phyloP scores from a whole-genome alignment of 169 alveolate genomes.

The Besnoitia besnoiti region DNA sequence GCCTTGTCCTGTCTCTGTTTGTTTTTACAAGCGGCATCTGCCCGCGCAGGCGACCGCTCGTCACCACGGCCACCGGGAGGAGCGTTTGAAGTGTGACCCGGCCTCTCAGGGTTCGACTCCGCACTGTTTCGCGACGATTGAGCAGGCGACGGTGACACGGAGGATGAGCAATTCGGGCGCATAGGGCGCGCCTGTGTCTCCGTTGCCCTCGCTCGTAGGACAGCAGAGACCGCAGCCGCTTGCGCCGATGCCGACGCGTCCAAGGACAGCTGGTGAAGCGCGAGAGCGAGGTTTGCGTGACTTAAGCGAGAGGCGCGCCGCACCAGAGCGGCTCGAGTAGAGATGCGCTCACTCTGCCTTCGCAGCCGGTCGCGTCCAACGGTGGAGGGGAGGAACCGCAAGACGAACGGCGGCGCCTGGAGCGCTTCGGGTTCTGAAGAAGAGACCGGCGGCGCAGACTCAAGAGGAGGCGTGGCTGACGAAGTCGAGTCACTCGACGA shows the following conservation, averaged over 20 bases:
- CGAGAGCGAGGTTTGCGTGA: not conserved
- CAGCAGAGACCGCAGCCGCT: not conserved
- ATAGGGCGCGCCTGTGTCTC: too few species aligned
- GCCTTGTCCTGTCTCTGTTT: not conserved
- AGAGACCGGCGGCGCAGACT: not conserved
- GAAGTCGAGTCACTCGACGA: not conserved
- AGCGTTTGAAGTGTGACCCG: not conserved
- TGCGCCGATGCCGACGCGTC: not conserved
- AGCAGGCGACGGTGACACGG: too few species aligned
- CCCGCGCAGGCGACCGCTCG: not conserved
- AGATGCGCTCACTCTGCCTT: not conserved
- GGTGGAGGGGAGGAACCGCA: not conserved
- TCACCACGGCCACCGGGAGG: not conserved
- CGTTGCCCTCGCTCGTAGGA: not conserved
- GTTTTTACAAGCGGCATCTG: not conserved
- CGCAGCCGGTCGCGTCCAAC: conserved; percentile 3
- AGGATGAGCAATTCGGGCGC: too few species aligned
- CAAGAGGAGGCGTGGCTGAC: not conserved
- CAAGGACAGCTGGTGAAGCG: not conserved
- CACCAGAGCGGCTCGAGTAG: not conserved
- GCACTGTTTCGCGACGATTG: too few species aligned
- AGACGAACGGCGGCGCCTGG: not conserved
- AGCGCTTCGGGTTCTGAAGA: not conserved
- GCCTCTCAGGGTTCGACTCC: not conserved
- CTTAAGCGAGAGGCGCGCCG: not conserved